These are phyloP conservation scores for Calonectria crousiana DNA, from an alignment of 2,329 filamentous ascomycete species.

Conservation along the genomic window DNA sequence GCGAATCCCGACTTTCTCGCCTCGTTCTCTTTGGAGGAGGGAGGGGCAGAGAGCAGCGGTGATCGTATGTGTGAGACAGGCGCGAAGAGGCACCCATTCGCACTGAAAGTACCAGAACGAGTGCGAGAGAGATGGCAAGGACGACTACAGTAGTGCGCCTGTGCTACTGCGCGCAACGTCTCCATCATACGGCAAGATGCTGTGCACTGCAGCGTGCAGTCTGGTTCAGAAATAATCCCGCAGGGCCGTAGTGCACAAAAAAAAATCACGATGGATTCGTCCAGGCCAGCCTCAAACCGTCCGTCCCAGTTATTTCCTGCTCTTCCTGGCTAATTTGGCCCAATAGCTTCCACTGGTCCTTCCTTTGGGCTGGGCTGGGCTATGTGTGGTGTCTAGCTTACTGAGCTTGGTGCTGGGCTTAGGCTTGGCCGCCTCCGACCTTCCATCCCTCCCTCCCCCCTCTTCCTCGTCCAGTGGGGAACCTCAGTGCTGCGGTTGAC, in stretches of 20 bases:
- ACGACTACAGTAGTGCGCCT: background rate
- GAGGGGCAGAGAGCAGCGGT: background rate
- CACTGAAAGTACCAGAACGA: background rate
- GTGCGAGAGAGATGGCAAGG: background rate
- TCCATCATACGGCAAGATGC: slow-evolving; percentile 1
- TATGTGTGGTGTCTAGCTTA: background rate
- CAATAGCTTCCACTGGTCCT: background rate
- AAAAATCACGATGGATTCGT: background rate
- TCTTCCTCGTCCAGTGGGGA: slow-evolving; percentile 6
- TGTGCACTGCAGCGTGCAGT: slow-evolving; percentile 23
- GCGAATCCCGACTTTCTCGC: slow-evolving; percentile 12
- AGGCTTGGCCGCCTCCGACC: background rate
- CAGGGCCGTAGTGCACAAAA: slow-evolving; percentile 13
- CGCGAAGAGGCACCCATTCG: background rate
- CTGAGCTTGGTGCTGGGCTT: slow-evolving; percentile 6
- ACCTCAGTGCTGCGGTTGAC: slow-evolving; percentile 5
- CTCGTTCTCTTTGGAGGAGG: background rate
- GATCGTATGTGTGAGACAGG: slow-evolving; percentile 5
- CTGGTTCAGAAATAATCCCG: slow-evolving; percentile 26
- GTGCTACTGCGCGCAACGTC: slow-evolving; percentile 6
- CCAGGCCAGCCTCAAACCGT: slow-evolving; percentile 5
- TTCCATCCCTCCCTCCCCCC: background rate
- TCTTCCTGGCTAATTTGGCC: background rate
- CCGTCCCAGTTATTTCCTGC: slow-evolving; percentile 7
- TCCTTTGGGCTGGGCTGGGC: background rate